Conservation (phyloP, 139 green algal species). For the Nannochloris sp. region DNA sequence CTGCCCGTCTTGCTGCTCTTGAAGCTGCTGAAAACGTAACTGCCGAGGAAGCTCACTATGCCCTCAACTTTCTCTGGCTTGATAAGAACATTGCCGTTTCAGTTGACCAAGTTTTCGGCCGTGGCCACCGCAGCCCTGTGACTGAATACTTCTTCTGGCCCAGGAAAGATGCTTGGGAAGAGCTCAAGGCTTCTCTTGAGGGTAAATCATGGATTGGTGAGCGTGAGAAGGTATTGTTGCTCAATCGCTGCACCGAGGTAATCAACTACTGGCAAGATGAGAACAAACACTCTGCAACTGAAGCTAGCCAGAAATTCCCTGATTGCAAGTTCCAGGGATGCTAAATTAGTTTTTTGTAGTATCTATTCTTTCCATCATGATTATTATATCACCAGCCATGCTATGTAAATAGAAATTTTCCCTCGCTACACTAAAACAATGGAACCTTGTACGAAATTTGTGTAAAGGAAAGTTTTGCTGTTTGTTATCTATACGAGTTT, state of each 20-base stretch:
- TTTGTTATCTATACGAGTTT: too few species aligned
- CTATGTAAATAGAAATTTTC: too few species aligned
- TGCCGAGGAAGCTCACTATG: conserved; percentile 28
- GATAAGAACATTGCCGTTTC: conserved; percentile 77
- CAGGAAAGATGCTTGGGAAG: conserved; percentile 85
- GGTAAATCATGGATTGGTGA: conserved; percentile 66
- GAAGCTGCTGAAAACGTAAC: not conserved
- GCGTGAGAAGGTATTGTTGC: conserved; percentile 63
- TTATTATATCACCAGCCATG: too few species aligned
- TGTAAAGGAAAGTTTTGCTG: too few species aligned
- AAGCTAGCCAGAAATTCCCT: conserved; percentile 61
- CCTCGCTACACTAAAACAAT: too few species aligned
- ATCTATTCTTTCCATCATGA: too few species aligned
- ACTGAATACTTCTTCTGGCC: conserved; percentile 94
- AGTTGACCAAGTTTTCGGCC: conserved; percentile 62
- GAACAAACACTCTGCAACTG: conserved; percentile 50
- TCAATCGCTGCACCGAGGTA: conserved; percentile 75
- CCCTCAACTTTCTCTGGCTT: conserved; percentile 81
- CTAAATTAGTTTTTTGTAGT: not conserved
- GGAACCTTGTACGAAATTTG: too few species aligned
- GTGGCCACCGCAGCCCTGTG: conserved; percentile 56
- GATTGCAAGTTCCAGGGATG: conserved; percentile 59
- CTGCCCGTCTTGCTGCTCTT: not conserved
- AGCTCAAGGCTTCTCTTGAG: conserved; percentile 74
- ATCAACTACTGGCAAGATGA: conserved; percentile 93